phyloP scores from a whole-genome alignment of 2,329 filamentous ascomycete species.

The Pyrenophora teres region DNA sequence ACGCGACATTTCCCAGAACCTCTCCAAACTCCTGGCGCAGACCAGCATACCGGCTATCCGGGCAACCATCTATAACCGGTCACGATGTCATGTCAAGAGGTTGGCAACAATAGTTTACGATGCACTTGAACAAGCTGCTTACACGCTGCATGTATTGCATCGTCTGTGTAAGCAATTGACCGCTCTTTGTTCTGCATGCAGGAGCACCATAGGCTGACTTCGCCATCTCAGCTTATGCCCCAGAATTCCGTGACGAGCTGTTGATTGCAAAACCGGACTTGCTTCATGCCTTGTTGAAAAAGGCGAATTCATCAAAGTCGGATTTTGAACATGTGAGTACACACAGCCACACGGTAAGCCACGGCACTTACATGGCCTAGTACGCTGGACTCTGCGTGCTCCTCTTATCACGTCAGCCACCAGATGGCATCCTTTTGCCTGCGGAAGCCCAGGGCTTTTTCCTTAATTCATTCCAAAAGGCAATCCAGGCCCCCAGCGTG shows the following conservation, averaged over 20 bases:
- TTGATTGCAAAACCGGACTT: constrained; percentile 38
- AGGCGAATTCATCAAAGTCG: constrained; percentile 36
- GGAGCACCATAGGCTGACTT: constrained; percentile 18
- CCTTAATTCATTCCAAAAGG: constrained; percentile 37
- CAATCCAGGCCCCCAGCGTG: constrained; percentile 28
- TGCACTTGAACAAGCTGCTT: constrained; percentile 57
- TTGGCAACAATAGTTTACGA: constrained; percentile 53
- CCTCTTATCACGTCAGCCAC: constrained; percentile 41
- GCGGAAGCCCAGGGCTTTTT: constrained; percentile 43
- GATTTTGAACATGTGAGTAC: constrained; percentile 40
- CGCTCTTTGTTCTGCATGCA: not conserved
- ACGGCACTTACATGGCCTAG: constrained; percentile 18
- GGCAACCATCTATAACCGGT: constrained; percentile 52
- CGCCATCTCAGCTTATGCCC: constrained; percentile 32
- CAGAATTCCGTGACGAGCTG: constrained; percentile 38
- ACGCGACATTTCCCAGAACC: constrained; percentile 36
- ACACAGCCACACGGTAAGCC: not conserved
- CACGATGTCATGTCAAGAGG: constrained; percentile 55
- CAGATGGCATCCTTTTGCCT: constrained; percentile 36
- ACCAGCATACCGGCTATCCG: constrained; percentile 46
- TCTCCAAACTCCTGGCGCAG: constrained; percentile 42
- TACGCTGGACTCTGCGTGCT: constrained; percentile 37
- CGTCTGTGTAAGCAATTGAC: constrained; percentile 50
- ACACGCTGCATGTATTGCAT: constrained; percentile 57
- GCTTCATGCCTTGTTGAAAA: constrained; percentile 40